Conservation (phyloP, 2,329 filamentous ascomycete genomes). For the Scedosporium apiospermum region DNA sequence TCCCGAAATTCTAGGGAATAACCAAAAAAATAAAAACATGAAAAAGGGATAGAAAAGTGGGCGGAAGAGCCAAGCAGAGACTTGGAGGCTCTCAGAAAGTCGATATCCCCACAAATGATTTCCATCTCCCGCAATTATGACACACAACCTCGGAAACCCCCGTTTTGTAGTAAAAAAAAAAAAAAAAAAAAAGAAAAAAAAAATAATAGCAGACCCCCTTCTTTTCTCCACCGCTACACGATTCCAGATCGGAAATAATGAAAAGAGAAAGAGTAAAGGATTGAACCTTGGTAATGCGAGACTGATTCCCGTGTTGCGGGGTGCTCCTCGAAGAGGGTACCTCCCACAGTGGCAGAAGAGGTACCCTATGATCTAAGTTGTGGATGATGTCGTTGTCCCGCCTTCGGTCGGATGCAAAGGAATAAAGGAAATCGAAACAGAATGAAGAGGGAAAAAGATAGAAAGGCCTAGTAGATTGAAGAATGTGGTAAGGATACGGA, state of each 20-base stretch:
- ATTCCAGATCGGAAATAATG: background rate
- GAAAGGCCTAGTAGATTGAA: background rate
- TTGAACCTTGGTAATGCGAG: background rate
- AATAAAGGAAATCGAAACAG: background rate
- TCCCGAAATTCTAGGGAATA: slow-evolving; percentile 1
- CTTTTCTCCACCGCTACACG: background rate
- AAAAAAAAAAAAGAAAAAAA: background rate
- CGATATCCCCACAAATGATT: background rate
- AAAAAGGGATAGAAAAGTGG: background rate
- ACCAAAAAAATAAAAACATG: background rate
- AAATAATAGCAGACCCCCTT: background rate
- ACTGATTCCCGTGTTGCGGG: background rate
- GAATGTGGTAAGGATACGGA: background rate
- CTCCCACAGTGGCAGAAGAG: background rate
- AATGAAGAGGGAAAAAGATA: background rate
- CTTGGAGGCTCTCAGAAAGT: background rate
- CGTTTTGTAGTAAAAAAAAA: background rate
- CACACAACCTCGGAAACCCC: background rate
- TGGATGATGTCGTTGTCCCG: background rate
- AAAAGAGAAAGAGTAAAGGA: slow-evolving; percentile 2
- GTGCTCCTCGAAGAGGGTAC: background rate
- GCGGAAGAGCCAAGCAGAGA: background rate
- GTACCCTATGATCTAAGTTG: background rate
- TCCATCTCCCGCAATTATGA: background rate
- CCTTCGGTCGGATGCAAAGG: background rate